These are phyloP conservation scores for Lindgomyces ingoldianus DNA, from an alignment of 495 filamentous ascomycete genomes.

Conservation along the genomic window DNA sequence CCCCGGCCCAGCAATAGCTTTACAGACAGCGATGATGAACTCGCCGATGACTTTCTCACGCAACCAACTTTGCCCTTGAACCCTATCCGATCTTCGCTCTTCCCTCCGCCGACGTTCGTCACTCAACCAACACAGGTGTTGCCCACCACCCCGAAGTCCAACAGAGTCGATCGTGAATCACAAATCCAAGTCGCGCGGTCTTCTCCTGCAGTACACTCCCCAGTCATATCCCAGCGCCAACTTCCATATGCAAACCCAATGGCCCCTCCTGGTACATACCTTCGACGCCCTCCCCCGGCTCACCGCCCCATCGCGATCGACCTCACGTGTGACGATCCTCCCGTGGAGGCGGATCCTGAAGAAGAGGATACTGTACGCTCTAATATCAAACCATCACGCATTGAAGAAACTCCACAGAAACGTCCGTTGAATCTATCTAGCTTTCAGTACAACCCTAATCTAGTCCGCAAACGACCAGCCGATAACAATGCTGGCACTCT, in stretches of 20 bases:
- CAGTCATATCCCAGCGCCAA: conserved; percentile 1
- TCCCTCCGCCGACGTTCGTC: not conserved
- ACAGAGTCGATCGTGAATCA: conserved; percentile 39
- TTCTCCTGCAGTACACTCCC: conserved; percentile 40
- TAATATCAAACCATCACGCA: conserved; percentile 43
- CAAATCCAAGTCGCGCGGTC: conserved; percentile 68
- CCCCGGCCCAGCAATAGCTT: not conserved
- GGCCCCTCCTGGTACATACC: conserved; percentile 77
- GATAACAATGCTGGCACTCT: conserved; percentile 40
- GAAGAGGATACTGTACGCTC: conserved; percentile 36
- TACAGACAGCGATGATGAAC: conserved; percentile 58
- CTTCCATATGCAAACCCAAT: conserved; percentile 46
- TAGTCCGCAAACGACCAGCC: conserved; percentile 43
- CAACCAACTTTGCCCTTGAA: conserved; percentile 48
- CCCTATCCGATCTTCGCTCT: not conserved
- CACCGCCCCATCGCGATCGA: conserved; percentile 26
- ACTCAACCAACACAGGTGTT: conserved; percentile 42
- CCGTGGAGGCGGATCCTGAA: conserved; percentile 34
- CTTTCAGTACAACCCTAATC: conserved; percentile 24
- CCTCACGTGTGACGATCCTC: conserved; percentile 33
- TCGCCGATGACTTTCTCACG: conserved; percentile 47
- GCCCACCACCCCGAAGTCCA: conserved; percentile 33
- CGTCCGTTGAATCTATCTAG: conserved; percentile 15
- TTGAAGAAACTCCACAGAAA: conserved; percentile 39
- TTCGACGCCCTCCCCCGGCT: conserved; percentile 56